phyloP scores from a whole-genome alignment of 1,284 basidiomycete genomes.

The Austroboletus novae-zelandiae region DNA sequence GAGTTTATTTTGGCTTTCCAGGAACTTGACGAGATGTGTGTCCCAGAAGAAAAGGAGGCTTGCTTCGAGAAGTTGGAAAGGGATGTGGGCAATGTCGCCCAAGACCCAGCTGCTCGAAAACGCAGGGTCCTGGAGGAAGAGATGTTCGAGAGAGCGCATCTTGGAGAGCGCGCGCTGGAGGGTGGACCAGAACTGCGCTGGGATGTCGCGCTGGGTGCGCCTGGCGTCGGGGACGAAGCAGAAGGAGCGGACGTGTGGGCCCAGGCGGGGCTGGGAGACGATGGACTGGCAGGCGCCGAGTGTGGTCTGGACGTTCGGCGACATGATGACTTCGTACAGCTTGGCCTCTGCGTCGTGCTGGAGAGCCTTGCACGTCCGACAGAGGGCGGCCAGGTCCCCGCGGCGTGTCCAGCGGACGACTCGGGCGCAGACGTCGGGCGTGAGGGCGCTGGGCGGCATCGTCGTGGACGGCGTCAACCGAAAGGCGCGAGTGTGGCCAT shows the following conservation, averaged over 20 bases:
- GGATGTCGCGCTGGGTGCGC: slow-evolving; percentile 19
- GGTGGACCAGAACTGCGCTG: slow-evolving; percentile 27
- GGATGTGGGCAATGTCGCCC: slow-evolving; percentile 27
- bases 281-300: slow-evolving; percentile 31
- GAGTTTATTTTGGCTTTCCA: slow-evolving; percentile 35
- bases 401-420: slow-evolving; percentile 31
- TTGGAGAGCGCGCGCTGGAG: slow-evolving; percentile 25
- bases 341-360: slow-evolving; percentile 30
- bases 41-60: slow-evolving; percentile 29
- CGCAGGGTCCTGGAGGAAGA: slow-evolving; percentile 30
- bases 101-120: slow-evolving; percentile 27
- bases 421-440: slow-evolving; percentile 22
- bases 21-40: slow-evolving; percentile 29
- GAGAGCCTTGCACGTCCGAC: slow-evolving; percentile 25
- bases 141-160: slow-evolving; percentile 28
- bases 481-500: not conserved
- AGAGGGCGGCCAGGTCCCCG: slow-evolving; percentile 25
- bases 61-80: slow-evolving; percentile 33
- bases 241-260: slow-evolving; percentile 26
- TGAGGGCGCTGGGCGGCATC: slow-evolving; percentile 19
- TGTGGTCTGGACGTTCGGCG: slow-evolving; percentile 17
- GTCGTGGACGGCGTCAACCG: not conserved
- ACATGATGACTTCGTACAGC: slow-evolving; percentile 29
- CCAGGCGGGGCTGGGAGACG: slow-evolving; percentile 24
- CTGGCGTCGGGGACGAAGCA: slow-evolving; percentile 22